Conservation (phyloP, 2,329 filamentous ascomycete species). For the Trichoderma brevicompactum region DNA sequence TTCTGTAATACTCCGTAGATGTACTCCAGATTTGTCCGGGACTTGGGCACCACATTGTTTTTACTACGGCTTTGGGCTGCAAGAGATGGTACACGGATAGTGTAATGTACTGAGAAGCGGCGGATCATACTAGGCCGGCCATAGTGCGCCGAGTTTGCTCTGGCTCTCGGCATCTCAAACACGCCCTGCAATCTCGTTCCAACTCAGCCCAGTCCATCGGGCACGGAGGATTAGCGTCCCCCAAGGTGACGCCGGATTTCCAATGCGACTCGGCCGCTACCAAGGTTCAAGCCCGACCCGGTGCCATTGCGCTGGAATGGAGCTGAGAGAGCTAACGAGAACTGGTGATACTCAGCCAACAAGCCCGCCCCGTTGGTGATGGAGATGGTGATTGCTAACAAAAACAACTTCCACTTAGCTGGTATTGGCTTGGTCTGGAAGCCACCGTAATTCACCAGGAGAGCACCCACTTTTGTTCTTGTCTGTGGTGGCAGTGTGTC, state of each 20-base stretch:
- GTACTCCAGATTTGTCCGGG: background rate
- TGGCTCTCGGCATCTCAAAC: background rate
- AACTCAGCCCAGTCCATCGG: conserved; percentile 1
- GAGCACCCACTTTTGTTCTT: background rate
- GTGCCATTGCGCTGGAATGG: conserved; percentile 21
- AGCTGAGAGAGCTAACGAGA: background rate
- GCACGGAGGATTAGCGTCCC: background rate
- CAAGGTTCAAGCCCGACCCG: conserved; percentile 17
- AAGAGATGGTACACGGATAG: background rate
- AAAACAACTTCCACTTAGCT: background rate
- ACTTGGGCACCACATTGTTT: conserved; percentile 11
- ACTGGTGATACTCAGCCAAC: no score
- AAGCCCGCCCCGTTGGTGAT: background rate
- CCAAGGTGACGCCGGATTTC: background rate
- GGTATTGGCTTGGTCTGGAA: background rate
- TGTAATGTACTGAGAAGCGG: background rate
- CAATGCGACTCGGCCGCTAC: background rate
- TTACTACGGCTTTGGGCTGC: conserved; percentile 1
- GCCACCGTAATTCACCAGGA: conserved; percentile 7
- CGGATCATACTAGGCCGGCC: background rate
- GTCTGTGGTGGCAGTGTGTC: conserved; percentile 17
- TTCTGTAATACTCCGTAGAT: background rate
- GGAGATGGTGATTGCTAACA: background rate
- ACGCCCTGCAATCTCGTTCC: background rate
- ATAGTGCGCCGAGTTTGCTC: background rate